phyloP scores from a whole-genome alignment of 1,284 basidiomycete species.

The Grifola frondosa region DNA sequence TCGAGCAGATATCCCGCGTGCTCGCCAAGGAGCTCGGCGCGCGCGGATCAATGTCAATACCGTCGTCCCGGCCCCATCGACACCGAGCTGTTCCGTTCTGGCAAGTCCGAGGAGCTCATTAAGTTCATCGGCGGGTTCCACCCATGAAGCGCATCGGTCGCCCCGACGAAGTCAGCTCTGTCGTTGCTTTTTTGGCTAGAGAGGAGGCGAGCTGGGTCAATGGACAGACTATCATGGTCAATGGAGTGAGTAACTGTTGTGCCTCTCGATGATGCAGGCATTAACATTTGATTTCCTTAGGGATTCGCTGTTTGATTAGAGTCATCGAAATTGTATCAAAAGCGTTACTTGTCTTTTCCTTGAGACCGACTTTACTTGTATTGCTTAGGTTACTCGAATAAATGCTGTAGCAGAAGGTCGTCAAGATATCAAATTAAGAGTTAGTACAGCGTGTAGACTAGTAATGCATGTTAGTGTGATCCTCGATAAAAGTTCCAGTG shows the following conservation, averaged over 20 bases:
- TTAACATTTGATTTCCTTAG: too few relatives aligned
- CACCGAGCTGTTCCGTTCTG: constrained; percentile 52
- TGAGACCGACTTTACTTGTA: too few relatives aligned
- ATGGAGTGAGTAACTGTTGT: constrained; percentile 42
- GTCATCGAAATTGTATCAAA: too few relatives aligned
- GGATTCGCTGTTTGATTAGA: too few relatives aligned
- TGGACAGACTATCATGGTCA: constrained; percentile 53
- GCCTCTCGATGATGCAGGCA: neutral
- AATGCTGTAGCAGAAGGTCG: too few relatives aligned
- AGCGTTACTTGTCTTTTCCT: too few relatives aligned
- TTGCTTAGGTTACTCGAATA: too few relatives aligned
- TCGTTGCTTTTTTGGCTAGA: constrained; percentile 53
- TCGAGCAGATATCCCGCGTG: constrained; percentile 59
- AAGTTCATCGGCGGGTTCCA: constrained; percentile 44
- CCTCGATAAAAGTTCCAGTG: too few relatives aligned
- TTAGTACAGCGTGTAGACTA: too few relatives aligned
- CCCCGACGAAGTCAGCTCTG: constrained; percentile 53
- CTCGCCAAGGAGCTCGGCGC: constrained; percentile 56
- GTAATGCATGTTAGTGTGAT: too few relatives aligned
- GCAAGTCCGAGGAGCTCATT: constrained; percentile 49
- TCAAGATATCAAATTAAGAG: too few relatives aligned
- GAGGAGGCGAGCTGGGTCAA: constrained; percentile 55
- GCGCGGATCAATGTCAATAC: constrained; percentile 58
- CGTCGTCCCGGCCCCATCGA: constrained; percentile 55
- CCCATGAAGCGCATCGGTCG: constrained; percentile 47